Percentiles rank a stretch among this genome's conserved stretches.
Evolutionary conservation across 176 grass and related monocot species (phyloP).

Genomic region (Hordeum vulgare): MorexV3_pseudomolecules_assembly NC_058523.1:97309463-97309962

Average conservation of each 20-base stretch:
- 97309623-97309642: background rate
- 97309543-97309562: background rate
- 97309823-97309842: conserved; percentile 1
- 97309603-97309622: conserved; percentile 18
- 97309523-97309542: background rate
- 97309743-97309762: conserved; percentile 30
- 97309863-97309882: conserved; percentile 15
- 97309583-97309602: conserved; percentile 1
- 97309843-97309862: background rate
- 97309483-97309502: background rate
- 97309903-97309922: background rate
- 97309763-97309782: conserved; percentile 17
- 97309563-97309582: background rate
- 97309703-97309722: background rate
- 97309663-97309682: conserved; percentile 37
- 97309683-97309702: conserved; percentile 19
- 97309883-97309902: background rate
- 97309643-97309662: background rate
- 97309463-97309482: background rate
- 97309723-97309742: background rate
- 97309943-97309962: background rate
- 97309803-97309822: background rate
- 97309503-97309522: background rate
- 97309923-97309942: background rate
- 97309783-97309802: background rate